phyloP scores from a whole-genome alignment of 768 basidiomycete genomes.

The Lactarius sanguifluus region DNA sequence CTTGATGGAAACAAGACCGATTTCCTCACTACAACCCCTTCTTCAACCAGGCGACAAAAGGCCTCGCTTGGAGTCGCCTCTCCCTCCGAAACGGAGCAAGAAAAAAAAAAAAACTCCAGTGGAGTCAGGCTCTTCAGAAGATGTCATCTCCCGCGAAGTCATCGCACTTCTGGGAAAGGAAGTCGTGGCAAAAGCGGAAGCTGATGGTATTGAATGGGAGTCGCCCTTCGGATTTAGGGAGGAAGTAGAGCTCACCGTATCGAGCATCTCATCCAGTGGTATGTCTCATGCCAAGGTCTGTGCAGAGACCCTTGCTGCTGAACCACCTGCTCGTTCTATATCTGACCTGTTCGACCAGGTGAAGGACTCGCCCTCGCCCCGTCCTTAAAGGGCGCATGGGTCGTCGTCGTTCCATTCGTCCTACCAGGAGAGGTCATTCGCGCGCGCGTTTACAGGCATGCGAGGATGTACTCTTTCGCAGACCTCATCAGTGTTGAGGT shows the following conservation, averaged over 20 bases:
- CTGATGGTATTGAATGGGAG: slow-evolving; percentile 52
- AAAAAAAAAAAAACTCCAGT: slow-evolving; percentile 43
- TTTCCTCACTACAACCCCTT: background rate
- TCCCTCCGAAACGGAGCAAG: slow-evolving; percentile 33
- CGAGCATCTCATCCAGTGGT: slow-evolving; percentile 64
- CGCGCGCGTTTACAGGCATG: slow-evolving; percentile 68
- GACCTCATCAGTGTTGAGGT: slow-evolving; percentile 66
- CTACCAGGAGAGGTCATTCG: slow-evolving; percentile 81
- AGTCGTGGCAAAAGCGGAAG: slow-evolving; percentile 49
- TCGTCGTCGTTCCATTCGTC: slow-evolving; percentile 77
- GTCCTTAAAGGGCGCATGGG: slow-evolving; percentile 61
- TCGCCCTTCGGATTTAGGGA: slow-evolving; percentile 59
- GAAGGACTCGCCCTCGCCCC: slow-evolving; percentile 62
- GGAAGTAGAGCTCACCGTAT: slow-evolving; percentile 64
- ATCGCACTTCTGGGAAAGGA: slow-evolving; percentile 62
- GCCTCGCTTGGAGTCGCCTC: slow-evolving; percentile 31
- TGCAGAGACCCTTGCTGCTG: background rate
- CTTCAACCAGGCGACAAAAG: slow-evolving; percentile 36
- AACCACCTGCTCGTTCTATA: background rate
- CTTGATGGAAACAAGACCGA: background rate
- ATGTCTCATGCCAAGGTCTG: slow-evolving; percentile 29
- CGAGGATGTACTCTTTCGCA: slow-evolving; percentile 70
- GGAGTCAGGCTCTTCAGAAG: slow-evolving; percentile 68
- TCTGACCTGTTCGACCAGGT: slow-evolving; percentile 42
- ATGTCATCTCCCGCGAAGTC: slow-evolving; percentile 76